Conservation (phyloP, 1,284 basidiomycete species). For the Ustilago hordei region DNA sequence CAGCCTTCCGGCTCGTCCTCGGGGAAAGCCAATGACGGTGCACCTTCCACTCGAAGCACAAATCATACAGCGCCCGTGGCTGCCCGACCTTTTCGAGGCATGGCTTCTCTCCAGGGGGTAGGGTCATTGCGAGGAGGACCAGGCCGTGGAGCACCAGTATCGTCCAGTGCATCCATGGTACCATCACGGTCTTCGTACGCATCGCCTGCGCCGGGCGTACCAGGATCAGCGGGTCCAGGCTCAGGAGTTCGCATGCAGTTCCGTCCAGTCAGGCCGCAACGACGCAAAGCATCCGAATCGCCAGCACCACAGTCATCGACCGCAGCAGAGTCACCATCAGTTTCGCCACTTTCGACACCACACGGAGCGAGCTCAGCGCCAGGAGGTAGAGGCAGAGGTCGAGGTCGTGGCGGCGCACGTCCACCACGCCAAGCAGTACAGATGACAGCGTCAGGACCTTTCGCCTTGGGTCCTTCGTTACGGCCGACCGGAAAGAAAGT, state of each 20-base stretch:
- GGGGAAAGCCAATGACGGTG: slow-evolving; percentile 17
- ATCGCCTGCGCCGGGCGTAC: slow-evolving; percentile 31
- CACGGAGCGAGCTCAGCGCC: slow-evolving; percentile 26
- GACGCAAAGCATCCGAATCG: slow-evolving; percentile 52
- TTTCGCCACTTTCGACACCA: slow-evolving; percentile 20
- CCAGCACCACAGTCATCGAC: slow-evolving; percentile 30
- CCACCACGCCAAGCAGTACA: slow-evolving; percentile 71
- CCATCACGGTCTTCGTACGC: slow-evolving; percentile 44
- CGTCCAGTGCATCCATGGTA: slow-evolving; percentile 42
- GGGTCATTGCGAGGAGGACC: slow-evolving; percentile 31
- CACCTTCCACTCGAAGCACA: slow-evolving; percentile 2
- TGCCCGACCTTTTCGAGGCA: slow-evolving; percentile 32
- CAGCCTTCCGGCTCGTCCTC: slow-evolving; percentile 29
- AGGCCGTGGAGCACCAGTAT: slow-evolving; percentile 16
- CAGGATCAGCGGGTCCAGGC: slow-evolving; percentile 16
- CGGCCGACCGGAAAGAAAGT: slow-evolving; percentile 73
- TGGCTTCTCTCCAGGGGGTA: slow-evolving; percentile 38
- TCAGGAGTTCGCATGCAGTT: slow-evolving; percentile 54
- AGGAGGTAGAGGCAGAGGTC: slow-evolving; percentile 36
- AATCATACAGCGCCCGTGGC: slow-evolving; percentile 1
- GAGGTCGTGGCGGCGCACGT: slow-evolving; percentile 51
- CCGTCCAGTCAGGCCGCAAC: slow-evolving; percentile 63
- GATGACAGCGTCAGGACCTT: slow-evolving; percentile 89
- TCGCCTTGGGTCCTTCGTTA: slow-evolving; percentile 81
- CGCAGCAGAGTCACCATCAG: slow-evolving; percentile 18